Evolutionary conservation across 2,329 filamentous ascomycete genomes (phyloP).

Genomic region (Penicillium sp.): DNA sequence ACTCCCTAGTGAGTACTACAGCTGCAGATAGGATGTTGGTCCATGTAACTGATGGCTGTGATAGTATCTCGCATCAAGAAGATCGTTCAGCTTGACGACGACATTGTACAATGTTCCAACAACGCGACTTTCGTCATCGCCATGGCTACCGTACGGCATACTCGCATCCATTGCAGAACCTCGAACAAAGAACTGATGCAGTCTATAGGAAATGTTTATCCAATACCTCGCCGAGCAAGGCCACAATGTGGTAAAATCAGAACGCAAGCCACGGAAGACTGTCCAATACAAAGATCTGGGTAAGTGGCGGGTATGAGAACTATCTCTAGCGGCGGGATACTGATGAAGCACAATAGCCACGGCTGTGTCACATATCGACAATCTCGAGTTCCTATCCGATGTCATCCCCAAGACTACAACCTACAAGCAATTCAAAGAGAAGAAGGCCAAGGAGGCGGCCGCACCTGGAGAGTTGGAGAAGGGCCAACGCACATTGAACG

Average conservation of each 20-base stretch:
- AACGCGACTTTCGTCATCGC: slow-evolving; percentile 94
- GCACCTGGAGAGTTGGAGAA: slow-evolving; percentile 36
- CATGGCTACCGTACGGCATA: slow-evolving; percentile 69
- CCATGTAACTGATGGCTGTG: slow-evolving; percentile 4
- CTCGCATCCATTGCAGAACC: not conserved
- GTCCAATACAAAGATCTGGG: slow-evolving; percentile 95
- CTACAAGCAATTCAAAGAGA: slow-evolving; percentile 76
- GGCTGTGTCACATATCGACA: slow-evolving; percentile 84
- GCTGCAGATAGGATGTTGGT: not conserved
- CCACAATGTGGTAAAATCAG: slow-evolving; percentile 84
- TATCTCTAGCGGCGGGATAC: not conserved
- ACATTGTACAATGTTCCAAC: slow-evolving; percentile 82
- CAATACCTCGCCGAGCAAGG: slow-evolving; percentile 84
- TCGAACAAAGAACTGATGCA: slow-evolving; percentile 4
- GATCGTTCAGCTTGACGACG: slow-evolving; percentile 85
- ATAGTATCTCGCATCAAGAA: slow-evolving; percentile 93
- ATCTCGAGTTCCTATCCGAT: slow-evolving; percentile 91
- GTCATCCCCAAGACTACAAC: slow-evolving; percentile 83
- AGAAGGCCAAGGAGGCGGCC: slow-evolving; percentile 42
- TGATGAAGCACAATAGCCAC: slow-evolving; percentile 57
- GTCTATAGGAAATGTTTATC: slow-evolving; percentile 81
- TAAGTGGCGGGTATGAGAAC: slow-evolving; percentile 40
- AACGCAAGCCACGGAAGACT: slow-evolving; percentile 87
- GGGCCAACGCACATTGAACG: slow-evolving; percentile 41
- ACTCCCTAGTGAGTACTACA: slow-evolving; percentile 69